A percentile compares a stretch with the other conserved stretches of the same genome.
These are phyloP conservation scores for Clonostachys rhizophaga DNA, from an alignment of 2,329 filamentous ascomycete species.

Conservation along the genomic window DNA sequence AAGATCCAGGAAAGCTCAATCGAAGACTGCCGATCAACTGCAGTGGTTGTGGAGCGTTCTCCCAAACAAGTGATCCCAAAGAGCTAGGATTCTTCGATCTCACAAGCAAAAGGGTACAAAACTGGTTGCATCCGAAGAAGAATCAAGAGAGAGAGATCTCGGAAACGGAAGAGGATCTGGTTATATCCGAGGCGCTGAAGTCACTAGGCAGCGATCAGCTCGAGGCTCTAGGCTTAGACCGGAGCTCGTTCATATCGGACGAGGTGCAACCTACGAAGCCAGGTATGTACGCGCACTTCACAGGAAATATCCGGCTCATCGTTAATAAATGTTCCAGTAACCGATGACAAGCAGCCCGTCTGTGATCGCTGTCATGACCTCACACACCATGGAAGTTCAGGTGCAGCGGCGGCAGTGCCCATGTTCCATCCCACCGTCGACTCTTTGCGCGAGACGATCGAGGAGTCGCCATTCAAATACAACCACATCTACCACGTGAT, in stretches of 20 bases:
- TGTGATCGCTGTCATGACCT: constrained; percentile 88
- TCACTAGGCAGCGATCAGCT: constrained; percentile 34
- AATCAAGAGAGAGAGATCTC: constrained; percentile 3
- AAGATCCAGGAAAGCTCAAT: not conserved
- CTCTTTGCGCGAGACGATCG: constrained; percentile 76
- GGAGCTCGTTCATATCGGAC: constrained; percentile 26
- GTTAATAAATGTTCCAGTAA: not conserved
- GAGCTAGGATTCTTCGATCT: constrained; percentile 54
- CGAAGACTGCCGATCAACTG: constrained; percentile 50
- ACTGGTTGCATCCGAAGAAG: constrained; percentile 28
- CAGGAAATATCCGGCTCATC: no score
- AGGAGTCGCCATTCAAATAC: constrained; percentile 81
- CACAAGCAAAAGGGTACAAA: constrained; percentile 42
- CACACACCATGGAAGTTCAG: constrained; percentile 66
- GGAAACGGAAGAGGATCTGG: constrained; percentile 29
- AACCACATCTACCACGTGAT: constrained; percentile 96
- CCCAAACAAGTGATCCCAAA: constrained; percentile 46
- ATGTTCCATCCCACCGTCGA: constrained; percentile 80
- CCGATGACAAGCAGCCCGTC: constrained; percentile 47
- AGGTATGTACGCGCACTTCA: not conserved
- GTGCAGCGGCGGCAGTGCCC: constrained; percentile 35
- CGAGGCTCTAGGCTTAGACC: constrained; percentile 38
- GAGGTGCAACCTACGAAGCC: constrained; percentile 7
- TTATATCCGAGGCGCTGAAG: constrained; percentile 41
- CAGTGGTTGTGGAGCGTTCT: constrained; percentile 60